Evolutionary conservation across 495 filamentous ascomycete genomes (phyloP), one percentile per base, ranked within the genome.

Genomic region (Talaromyces thailandensis): DNA sequence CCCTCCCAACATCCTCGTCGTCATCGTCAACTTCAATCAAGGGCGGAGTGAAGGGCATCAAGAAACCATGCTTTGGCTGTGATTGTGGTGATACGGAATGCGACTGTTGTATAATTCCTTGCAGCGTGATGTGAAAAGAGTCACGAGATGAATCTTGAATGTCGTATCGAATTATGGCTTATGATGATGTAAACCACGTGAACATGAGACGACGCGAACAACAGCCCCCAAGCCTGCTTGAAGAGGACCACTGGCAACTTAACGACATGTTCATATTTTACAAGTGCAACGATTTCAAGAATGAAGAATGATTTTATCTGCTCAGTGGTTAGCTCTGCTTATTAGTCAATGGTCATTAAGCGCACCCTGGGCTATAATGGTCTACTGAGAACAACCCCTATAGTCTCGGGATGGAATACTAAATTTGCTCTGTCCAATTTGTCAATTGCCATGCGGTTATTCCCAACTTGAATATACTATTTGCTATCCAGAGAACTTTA

Each of bases 71-170:
- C 51, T 79, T 79, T 58, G 76, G 66, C 4, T 79, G 76, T 45
- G 76, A 76, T 56, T 79, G 76, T 37, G 75, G 76, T 2, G 75
- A 74, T 61, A 74, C 75, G 31, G 76, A 74, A 56, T 79, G 76
- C 45, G 76, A 79, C 59, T 76, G 71, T 59, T 79, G 76, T 57
- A 75, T 79, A 57, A 24, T 60, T 26, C 58, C 58, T 28, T 79
- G 76, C 60, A 74, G 73, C 25, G 71, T 79, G 62, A 79, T 79
- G 76, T 78, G 66, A 74, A 29, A 9, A 53, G 51, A 9, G 0
- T 16, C 14, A 16, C 35, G 35, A 14, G 35, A 16, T 14, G 16
- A 14, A 12, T 5, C 16, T 4, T 40, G 16, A 40, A 40, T 40
- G 9, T 14, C 16, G 35, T 16, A 40, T 40, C 14, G 12, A 12